Evolutionary conservation across 73 alveolate species (phyloP).

Genomic region (Stentor coeruleus): DNA sequence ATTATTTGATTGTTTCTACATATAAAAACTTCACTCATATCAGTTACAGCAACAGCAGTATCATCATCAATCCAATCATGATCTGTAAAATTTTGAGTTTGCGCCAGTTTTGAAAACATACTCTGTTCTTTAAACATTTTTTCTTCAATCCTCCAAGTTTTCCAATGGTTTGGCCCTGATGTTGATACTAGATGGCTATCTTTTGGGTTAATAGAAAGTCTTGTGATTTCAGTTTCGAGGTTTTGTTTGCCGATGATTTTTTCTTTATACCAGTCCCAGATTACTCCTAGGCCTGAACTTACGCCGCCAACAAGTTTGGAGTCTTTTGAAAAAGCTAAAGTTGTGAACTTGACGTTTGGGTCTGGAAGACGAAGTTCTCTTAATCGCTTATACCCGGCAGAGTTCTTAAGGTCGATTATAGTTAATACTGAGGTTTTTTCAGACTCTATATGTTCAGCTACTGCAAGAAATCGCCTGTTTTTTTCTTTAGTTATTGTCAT

Average conservation of each 20-base stretch:
- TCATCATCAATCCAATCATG: conserved; percentile 86
- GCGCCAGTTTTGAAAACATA: conserved; percentile 59
- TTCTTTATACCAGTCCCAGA: conserved; percentile 27
- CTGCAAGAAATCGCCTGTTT: conserved; percentile 21
- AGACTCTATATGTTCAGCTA: conserved; percentile 21
- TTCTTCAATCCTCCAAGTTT: conserved; percentile 78
- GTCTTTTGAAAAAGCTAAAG: conserved; percentile 1
- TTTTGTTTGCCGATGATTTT: conserved; percentile 21
- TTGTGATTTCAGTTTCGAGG: conserved; percentile 47
- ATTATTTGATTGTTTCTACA: conserved; percentile 65
- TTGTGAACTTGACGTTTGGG: neutral
- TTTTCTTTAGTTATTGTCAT: conserved; percentile 25
- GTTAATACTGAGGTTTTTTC: conserved; percentile 12
- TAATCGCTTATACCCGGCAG: conserved; percentile 17
- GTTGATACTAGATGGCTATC: conserved; percentile 80
- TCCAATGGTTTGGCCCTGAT: conserved; percentile 72
- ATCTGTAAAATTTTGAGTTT: conserved; percentile 65
- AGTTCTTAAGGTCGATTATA: conserved; percentile 17
- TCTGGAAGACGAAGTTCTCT: conserved; percentile 1
- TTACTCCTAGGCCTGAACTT: conserved; percentile 2
- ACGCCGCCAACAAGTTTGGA: neutral
- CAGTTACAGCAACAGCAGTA: conserved; percentile 68
- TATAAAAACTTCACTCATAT: conserved; percentile 70
- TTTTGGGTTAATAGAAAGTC: conserved; percentile 72
- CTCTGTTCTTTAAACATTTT: conserved; percentile 62